Evolutionary conservation across 2,329 filamentous ascomycete genomes (phyloP), one percentile per base, ranked within the genome.

Genomic region (Blastomyces silverae): DNA sequence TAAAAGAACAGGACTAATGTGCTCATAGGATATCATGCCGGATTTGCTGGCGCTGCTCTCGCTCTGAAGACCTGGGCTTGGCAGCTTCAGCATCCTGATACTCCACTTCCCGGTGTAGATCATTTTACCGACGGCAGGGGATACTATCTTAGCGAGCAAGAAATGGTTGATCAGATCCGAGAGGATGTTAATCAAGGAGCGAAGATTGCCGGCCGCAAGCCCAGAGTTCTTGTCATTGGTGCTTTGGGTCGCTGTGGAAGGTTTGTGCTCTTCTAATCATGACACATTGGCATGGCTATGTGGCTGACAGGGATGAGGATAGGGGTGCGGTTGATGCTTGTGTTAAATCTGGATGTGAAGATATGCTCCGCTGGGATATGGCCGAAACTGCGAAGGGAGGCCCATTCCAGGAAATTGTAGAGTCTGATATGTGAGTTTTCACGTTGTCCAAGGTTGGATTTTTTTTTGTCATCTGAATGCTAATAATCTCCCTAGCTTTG

Each of bases 301-400:
- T 52, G 28, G 44, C 60, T 53, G 22, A 58, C 22, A 52, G 28
- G 10, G 2, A 37, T 28, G 58, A 31, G 15, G 92, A 92, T 64
- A 86, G 84, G 57, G 93, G 93, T 67, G 92, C 92, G 25, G 87
- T 93, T 48, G 89, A 96, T 71, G 81, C 93, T 66, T 90, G 89
- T 76, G 80, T 85, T 70, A 87, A 88, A 77, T 88, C 87, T 17
- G 92, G 92, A 65, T 82, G 93, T 52, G 66, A 69, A 42, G 67
- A 89, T 71, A 88, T 96, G 71, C 77, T 87, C 66, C 81, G 86
- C 76, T 89, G 87, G 86, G 92, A 96, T 80, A 84, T 96, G 74
- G 84, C 84, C 42, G 91, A 96, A 83, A 96, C 91, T 50, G 82
- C 82, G 65, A 84, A 84, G 76, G 85, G 87, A 70, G 91, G 91